Evolutionary conservation across 805 yeast species (phyloP).

Genomic region (Candida broadrunensis): DNA sequence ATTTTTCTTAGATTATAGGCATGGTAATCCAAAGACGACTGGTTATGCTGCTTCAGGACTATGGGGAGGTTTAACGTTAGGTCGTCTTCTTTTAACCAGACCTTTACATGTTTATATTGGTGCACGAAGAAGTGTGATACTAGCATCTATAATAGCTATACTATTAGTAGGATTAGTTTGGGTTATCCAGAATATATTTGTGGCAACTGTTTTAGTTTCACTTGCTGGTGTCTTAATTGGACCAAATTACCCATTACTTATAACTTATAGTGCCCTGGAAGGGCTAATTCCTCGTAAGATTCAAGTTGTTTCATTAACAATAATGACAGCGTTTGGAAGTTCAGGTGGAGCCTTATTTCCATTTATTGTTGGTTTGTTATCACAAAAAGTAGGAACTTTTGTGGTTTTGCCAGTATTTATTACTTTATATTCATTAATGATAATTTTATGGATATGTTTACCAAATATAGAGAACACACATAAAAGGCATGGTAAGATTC

Average conservation of each 20-base stretch:
- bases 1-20: conserved; percentile 53
- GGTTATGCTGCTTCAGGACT: conserved; percentile 68
- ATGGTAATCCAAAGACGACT: conserved; percentile 43
- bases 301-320: conserved; percentile 47
- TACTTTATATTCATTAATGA: conserved; percentile 30
- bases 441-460: conserved; percentile 36
- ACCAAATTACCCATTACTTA: conserved; percentile 59
- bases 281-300: conserved; percentile 49
- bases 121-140: conserved; percentile 40
- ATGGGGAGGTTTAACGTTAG: conserved; percentile 70
- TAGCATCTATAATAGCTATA: conserved; percentile 32
- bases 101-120: conserved; percentile 38
- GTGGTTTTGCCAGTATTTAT: conserved; percentile 50
- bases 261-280: conserved; percentile 40
- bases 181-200: conserved; percentile 43
- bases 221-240: conserved; percentile 61
- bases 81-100: conserved; percentile 52
- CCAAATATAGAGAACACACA: conserved; percentile 29
- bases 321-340: conserved; percentile 54
- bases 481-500: conserved; percentile 1
- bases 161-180: conserved; percentile 41
- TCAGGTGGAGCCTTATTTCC: conserved; percentile 60
- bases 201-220: conserved; percentile 46
- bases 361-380: conserved; percentile 48
- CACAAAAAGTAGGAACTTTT: conserved; percentile 44